phyloP scores from a whole-genome alignment of 2,329 filamentous ascomycete species.

The Plenodomus lindquistii region DNA sequence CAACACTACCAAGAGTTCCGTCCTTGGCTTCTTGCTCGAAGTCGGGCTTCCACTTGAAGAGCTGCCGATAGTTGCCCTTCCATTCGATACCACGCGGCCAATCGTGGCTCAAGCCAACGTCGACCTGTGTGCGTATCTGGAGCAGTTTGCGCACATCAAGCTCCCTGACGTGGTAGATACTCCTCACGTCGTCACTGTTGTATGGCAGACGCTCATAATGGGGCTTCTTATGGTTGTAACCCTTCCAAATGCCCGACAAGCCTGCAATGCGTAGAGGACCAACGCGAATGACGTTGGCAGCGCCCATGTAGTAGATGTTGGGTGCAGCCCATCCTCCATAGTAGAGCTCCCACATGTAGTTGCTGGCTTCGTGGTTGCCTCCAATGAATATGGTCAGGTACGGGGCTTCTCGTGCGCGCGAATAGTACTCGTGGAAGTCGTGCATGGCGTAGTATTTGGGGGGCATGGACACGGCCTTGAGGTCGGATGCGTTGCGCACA shows the following conservation, averaged over 20 bases:
- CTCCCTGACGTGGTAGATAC: constrained; percentile 88
- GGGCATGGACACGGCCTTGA: constrained; percentile 88
- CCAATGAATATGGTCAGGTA: constrained; percentile 91
- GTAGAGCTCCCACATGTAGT: constrained; percentile 87
- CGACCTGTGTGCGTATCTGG: constrained; percentile 82
- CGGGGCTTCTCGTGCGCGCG: constrained; percentile 73
- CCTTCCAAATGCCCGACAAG: constrained; percentile 94
- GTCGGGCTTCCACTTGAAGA: constrained; percentile 74
- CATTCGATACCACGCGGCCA: constrained; percentile 87
- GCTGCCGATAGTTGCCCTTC: constrained; percentile 67
- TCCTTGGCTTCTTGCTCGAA: constrained; percentile 76
- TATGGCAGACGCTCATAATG: constrained; percentile 90
- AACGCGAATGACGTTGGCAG: constrained; percentile 83
- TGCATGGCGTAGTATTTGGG: constrained; percentile 84
- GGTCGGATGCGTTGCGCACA: constrained; percentile 83
- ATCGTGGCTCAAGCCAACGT: constrained; percentile 91
- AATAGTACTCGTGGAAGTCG: constrained; percentile 95
- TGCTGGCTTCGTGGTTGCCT: constrained; percentile 94
- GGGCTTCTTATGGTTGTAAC: constrained; percentile 79
- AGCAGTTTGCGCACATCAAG: constrained; percentile 89
- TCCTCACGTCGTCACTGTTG: constrained; percentile 72
- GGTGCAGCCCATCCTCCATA: constrained; percentile 97
- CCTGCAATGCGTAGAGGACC: constrained; percentile 87
- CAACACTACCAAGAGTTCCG: constrained; percentile 76
- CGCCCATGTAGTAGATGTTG: constrained; percentile 96